These are phyloP conservation scores for Penicillium flavigenum DNA, from an alignment of 495 filamentous ascomycete genomes.

Conservation along the genomic window DNA sequence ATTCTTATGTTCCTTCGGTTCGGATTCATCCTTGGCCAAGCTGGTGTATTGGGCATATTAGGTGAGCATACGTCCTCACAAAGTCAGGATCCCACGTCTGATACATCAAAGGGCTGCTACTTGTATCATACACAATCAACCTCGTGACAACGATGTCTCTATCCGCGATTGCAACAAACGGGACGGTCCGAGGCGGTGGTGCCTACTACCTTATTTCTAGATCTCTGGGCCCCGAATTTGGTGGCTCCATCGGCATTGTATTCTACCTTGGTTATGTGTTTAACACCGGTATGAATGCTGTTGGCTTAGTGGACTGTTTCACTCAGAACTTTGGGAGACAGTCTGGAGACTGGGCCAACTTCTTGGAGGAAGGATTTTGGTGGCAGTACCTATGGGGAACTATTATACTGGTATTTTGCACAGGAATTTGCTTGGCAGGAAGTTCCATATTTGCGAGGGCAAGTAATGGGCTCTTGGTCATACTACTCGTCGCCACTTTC, in stretches of 20 bases:
- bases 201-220: constrained; percentile 89
- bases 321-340: constrained; percentile 68
- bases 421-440: constrained; percentile 73
- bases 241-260: constrained; percentile 86
- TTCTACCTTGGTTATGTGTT: constrained; percentile 84
- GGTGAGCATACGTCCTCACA: constrained; percentile 45
- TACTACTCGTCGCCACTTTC: constrained; percentile 71
- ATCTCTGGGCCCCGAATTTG: constrained; percentile 84
- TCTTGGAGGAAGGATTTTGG: constrained; percentile 72
- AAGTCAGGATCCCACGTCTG: constrained; percentile 10
- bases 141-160: constrained; percentile 82
- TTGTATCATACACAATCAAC: constrained; percentile 72
- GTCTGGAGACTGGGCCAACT: constrained; percentile 57
- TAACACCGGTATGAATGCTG: constrained; percentile 87
- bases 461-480: constrained; percentile 73
- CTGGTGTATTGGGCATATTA: constrained; percentile 75
- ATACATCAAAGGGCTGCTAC: constrained; percentile 58
- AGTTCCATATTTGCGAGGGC: constrained; percentile 78
- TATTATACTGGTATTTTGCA: constrained; percentile 68
- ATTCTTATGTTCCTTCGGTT: constrained; percentile 92
- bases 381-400: constrained; percentile 79
- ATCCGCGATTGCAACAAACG: constrained; percentile 87
- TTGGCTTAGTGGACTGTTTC: constrained; percentile 81
- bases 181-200: constrained; percentile 82
- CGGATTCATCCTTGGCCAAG: constrained; percentile 75